Evolutionary conservation across 768 basidiomycete species (phyloP), one percentile per base, ranked within the genome.

Genomic region (Termitomyces heimii): DNA sequence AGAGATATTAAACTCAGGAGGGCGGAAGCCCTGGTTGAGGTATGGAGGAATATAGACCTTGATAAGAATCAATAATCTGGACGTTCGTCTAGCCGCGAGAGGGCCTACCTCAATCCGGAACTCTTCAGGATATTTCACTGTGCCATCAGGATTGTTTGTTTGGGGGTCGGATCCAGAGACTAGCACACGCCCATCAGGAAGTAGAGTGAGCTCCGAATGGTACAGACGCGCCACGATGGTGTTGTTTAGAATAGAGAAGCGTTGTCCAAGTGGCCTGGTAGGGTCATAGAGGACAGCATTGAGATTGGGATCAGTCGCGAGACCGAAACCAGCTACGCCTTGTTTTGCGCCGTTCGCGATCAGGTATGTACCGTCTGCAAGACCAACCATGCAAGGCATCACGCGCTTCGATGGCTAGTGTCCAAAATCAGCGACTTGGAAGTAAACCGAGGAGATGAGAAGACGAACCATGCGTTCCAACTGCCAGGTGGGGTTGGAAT

Each of bases 11-110:
- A 84, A 88, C 43, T 70, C 73, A 0, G 89, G 94, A 56, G 86
- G 88, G 5, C 61, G 67, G 59, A 77, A 71, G 10, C 88, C 88
- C 60, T 80, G 71, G 60, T 72, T 83, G 58, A 92, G 79, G 70
- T 96, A 98, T 16, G 89, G 91, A 6, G 96, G 96, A 63, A 89
- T 81, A 73, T 96, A 97, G 28, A 87, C 84, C 75, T 76, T 43
- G 28, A 29, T 6, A 1, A 48, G 4, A 9, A 26, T 57, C 32
- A 34, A n/a, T 34, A 13, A 55, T 29, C 44, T 55, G 20, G 22
- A 28, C 9, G 48, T 14, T 14, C 18, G 34, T 16, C 28, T 4
- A 34, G 8, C 5, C 16, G 5, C 8, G 5, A 46, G 18, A 32
- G 34, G 16, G 40, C 56, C 32, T 46, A 76, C 77, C 70, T 81